Base-by-base conservation (phyloP, 345 rosid species). In the Trapa incisa region DNA sequence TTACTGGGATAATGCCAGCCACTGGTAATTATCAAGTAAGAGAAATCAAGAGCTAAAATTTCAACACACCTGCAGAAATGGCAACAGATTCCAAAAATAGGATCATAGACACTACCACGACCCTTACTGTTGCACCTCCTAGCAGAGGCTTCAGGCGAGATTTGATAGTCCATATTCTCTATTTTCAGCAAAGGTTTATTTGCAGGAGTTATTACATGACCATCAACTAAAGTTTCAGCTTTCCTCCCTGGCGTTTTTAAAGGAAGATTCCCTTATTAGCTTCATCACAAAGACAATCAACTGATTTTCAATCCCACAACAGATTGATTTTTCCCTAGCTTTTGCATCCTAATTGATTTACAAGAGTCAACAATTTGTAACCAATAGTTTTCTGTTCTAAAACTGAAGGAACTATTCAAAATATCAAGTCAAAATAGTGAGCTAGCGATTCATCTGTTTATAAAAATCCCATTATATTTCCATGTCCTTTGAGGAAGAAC, bases 1-100 rank as follows among this genome's bases (percentile, higher is more conserved):
- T 54, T 35, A 54, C 60, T 6, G 17, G 60, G 60, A 52, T 29
- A 7, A 54, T 54, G 60, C 35, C 60, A 54, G 60, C 60, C n/a
- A 13, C 54, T 54, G 35, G 29, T n/a, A 54, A 6, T 54, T n/a
- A 54, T n/a, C 43, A n/a, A 35, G 33, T 1, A 54, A 42, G n/a
- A 2, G 3, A 52, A 2, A 13, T 6, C 14, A 10, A 57, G n/a
- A 13, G 1, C 2, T 37, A 2, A 43, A 33, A 36, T 9, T 38
- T 3, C 36, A 15, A 69, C 35, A 14, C 15, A 81, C 85, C 85
- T 81, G 85, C 82, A 81, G 71, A 78, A 81, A 67, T 78, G 81
- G 71, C 84, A 81, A 72, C 78, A 72, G 72, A 78, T 81, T 37
- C 84, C 80, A 68, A 69, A 70, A 52, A 75, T 48, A 45, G 84